Evolutionary conservation across 805 yeast species (phyloP).

Genomic region (Lipomyces yamanashiensis): DNA sequence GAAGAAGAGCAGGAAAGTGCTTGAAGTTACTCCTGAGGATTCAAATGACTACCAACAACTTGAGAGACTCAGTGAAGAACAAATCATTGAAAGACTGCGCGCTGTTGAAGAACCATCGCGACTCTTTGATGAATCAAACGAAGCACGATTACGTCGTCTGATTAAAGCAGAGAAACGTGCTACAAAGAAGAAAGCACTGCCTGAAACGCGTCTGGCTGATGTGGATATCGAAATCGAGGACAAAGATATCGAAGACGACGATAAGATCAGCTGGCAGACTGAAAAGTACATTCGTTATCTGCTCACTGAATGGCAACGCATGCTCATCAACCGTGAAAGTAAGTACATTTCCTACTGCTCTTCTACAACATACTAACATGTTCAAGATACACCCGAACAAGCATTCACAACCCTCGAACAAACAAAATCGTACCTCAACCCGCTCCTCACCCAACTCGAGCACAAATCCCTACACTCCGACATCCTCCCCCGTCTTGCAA

Average conservation of each 20-base stretch:
- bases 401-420: conserved; percentile 48
- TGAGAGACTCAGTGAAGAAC: conserved; percentile 37
- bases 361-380: neutral
- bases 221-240: conserved; percentile 38
- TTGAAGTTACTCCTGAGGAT: neutral
- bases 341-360: neutral
- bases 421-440: conserved; percentile 56
- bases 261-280: conserved; percentile 49
- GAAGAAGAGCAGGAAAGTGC: conserved; percentile 32
- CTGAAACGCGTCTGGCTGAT: conserved; percentile 43
- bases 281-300: conserved; percentile 56
- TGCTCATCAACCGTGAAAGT: conserved; percentile 47
- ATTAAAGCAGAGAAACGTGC: conserved; percentile 34
- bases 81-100: conserved; percentile 40
- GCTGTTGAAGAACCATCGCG: conserved; percentile 39
- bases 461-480: conserved; percentile 48
- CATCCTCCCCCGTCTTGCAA: conserved; percentile 59
- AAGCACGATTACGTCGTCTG: conserved; percentile 35
- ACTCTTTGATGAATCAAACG: conserved; percentile 39
- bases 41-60: neutral
- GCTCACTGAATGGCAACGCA: conserved; percentile 51
- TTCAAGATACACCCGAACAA: conserved; percentile 34
- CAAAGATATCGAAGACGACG: conserved; percentile 46
- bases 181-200: conserved; percentile 22
- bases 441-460: conserved; percentile 60